A percentile compares a stretch with the other conserved stretches of the same genome.
phyloP scores from a whole-genome alignment of 108 stramenopile species.

The Asterionellopsis glacialis region DNA sequence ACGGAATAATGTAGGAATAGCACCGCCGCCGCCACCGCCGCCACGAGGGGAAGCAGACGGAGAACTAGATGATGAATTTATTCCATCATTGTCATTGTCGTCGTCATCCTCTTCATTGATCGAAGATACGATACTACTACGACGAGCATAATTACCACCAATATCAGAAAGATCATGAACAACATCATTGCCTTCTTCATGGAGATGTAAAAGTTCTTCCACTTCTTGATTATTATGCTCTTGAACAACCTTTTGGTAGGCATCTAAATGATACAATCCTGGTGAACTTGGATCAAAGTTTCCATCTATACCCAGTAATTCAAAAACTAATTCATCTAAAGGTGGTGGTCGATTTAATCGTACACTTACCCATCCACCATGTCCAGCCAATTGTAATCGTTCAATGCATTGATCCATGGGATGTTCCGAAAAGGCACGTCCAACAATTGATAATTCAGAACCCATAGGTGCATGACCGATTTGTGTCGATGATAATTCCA shows the following conservation, averaged over 20 bases:
- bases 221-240: background rate
- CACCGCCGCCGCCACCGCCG: background rate
- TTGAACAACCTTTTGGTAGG: conserved; percentile 1
- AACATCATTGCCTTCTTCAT: background rate
- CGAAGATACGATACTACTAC: conserved; percentile 20
- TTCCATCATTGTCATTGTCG: background rate
- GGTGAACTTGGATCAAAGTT: conserved; percentile 60
- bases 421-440: conserved; percentile 69
- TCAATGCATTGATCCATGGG: conserved; percentile 75
- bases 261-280: conserved; percentile 49
- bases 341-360: conserved; percentile 48
- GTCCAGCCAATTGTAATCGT: conserved; percentile 73
- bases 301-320: conserved; percentile 42
- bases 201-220: background rate
- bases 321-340: conserved; percentile 48
- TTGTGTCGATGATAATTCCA: conserved; percentile 68
- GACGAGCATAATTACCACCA: conserved; percentile 9
- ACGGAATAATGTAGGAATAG: background rate
- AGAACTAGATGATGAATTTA: too few relatives aligned
- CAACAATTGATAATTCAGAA: conserved; percentile 45
- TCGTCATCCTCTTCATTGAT: conserved; percentile 13
- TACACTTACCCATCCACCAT: conserved; percentile 78
- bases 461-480: conserved; percentile 51
- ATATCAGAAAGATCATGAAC: conserved; percentile 21
- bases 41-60: conserved; percentile 12